These are phyloP conservation scores for Saccharomyces hybrid DNA, from an alignment of 1,139 yeast genomes.

Conservation along the genomic window DNA sequence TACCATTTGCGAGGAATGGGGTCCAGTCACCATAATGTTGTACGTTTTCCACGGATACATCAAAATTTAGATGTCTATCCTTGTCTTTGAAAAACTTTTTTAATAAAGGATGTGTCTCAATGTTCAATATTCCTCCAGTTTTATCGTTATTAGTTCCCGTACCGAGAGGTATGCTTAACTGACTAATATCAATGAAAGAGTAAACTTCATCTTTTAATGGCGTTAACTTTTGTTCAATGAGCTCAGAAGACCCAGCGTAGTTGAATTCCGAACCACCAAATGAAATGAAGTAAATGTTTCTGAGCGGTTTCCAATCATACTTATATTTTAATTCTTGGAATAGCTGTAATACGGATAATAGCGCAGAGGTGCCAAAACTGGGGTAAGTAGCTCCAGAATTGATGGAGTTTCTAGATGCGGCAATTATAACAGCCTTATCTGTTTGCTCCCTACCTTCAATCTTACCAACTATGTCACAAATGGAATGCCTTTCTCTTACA, in stretches of 20 bases:
- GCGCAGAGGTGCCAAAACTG: slow-evolving; percentile 65
- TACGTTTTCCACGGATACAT: slow-evolving; percentile 26
- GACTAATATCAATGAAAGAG: slow-evolving; percentile 60
- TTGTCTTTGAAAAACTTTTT: slow-evolving; percentile 31
- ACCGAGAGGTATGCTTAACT: slow-evolving; percentile 41
- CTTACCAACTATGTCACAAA: slow-evolving; percentile 75
- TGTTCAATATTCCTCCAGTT: slow-evolving; percentile 31
- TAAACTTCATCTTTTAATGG: slow-evolving; percentile 54
- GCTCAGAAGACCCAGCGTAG: slow-evolving; percentile 75
- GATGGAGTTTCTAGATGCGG: slow-evolving; percentile 75
- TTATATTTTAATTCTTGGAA: slow-evolving; percentile 60
- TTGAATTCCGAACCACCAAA: slow-evolving; percentile 83
- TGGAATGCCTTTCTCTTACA: slow-evolving; percentile 52
- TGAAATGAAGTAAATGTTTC: slow-evolving; percentile 76
- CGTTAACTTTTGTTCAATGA: slow-evolving; percentile 54
- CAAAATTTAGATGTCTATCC: not conserved
- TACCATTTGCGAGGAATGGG: slow-evolving; percentile 49
- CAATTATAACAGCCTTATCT: slow-evolving; percentile 67
- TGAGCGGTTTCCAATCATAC: slow-evolving; percentile 73
- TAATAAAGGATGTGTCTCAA: slow-evolving; percentile 63
- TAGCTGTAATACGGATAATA: slow-evolving; percentile 64
- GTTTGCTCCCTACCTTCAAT: slow-evolving; percentile 75
- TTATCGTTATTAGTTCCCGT: slow-evolving; percentile 40
- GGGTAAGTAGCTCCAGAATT: slow-evolving; percentile 71
- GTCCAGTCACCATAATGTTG: slow-evolving; percentile 55